These are phyloP conservation scores for Lathyrus sativus DNA, from an alignment of 306 rosid species.

Conservation along the genomic window DNA sequence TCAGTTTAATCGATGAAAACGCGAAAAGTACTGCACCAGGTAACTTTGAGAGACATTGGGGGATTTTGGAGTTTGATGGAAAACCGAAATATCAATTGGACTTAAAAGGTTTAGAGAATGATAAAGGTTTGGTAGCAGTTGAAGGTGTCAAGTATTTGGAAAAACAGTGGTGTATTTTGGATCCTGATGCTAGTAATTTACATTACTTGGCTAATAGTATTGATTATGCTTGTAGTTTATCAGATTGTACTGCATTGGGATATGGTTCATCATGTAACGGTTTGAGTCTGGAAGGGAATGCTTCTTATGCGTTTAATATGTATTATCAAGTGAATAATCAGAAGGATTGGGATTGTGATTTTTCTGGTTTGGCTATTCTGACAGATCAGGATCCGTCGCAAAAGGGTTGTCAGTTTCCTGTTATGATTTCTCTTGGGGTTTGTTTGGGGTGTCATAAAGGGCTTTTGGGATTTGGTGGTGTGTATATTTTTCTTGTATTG, in stretches of 20 bases:
- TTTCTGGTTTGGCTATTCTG: conserved; percentile 41
- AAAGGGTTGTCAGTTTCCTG: conserved; percentile 61
- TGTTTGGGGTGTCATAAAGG: conserved; percentile 37
- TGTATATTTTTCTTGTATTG: conserved; percentile 45
- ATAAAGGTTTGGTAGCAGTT: conserved; percentile 59
- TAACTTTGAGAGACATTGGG: conserved; percentile 93
- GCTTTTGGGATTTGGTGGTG: conserved; percentile 11
- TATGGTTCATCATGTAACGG: conserved; percentile 86
- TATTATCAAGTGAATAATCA: conserved; percentile 67
- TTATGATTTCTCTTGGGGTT: conserved; percentile 61
- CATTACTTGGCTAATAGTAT: conserved; percentile 58
- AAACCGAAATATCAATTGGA: conserved; percentile 86
- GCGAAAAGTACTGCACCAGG: conserved; percentile 72
- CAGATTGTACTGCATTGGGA: conserved; percentile 88
- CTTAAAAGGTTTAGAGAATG: conserved; percentile 43
- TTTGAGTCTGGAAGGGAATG: conserved; percentile 65
- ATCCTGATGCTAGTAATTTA: conserved; percentile 47
- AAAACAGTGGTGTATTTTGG: conserved; percentile 69
- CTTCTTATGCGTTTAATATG: conserved; percentile 71
- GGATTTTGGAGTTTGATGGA: conserved; percentile 85
- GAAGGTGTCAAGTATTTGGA: conserved; percentile 66
- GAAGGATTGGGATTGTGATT: conserved; percentile 53
- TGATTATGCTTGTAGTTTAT: conserved; percentile 69
- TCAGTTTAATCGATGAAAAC: conserved; percentile 78
- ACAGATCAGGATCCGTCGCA: conserved; percentile 64